Evolutionary conservation across 1,139 yeast genomes (phyloP), one percentile per base, ranked within the genome.

Genomic region (Diutina sp.): DNA sequence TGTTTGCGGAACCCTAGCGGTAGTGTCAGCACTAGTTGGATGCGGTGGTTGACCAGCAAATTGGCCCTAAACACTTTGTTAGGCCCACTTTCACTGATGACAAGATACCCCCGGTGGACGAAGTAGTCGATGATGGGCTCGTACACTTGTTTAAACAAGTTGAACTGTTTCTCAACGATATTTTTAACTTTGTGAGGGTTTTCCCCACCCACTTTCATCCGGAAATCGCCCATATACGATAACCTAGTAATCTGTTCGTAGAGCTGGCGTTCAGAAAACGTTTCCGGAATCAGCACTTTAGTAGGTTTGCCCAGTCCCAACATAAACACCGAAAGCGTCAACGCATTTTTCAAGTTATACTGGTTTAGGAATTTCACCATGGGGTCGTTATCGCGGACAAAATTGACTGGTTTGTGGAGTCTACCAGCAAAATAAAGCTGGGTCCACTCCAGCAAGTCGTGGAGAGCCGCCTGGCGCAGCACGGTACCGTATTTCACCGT

Each of bases 361-460:
- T 88, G 93, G 64, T 89, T 87, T 21, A 60, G 57, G n/a, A 18
- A 28, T 46, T 30, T 46, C 58, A 83, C 78, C 63, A 78, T 73
- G 1, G 85, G 77, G 18, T 60, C 64, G 8, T 85, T 83, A 59
- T 83, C 86, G 58, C 82, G 77, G 48, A 91, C 69, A 45, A 87
- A 79, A 61, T 87, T 85, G 11, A 93, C 96, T 0, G 99, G 99
- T 66, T 93, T 93, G 64, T 93, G 99, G 59, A 95, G 73, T 60
- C 99, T 76, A 0, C 99, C 99, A 0, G 98, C 96, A 46, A 93
- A 67, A 64, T 93, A 93, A 62, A 93, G 78, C 0, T 93, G 80
- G 44, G 83, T 75, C 99, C 99, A 93, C 60, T 86, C 83, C 41
- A 81, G 74, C 46, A 93, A 72, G 69, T 93, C 99, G 54, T 73